Percentiles rank a stretch among this genome's conserved stretches.
These are phyloP conservation scores for Arthroderma uncinatum DNA, from an alignment of 2,329 filamentous ascomycete species.

Conservation along the genomic window DNA sequence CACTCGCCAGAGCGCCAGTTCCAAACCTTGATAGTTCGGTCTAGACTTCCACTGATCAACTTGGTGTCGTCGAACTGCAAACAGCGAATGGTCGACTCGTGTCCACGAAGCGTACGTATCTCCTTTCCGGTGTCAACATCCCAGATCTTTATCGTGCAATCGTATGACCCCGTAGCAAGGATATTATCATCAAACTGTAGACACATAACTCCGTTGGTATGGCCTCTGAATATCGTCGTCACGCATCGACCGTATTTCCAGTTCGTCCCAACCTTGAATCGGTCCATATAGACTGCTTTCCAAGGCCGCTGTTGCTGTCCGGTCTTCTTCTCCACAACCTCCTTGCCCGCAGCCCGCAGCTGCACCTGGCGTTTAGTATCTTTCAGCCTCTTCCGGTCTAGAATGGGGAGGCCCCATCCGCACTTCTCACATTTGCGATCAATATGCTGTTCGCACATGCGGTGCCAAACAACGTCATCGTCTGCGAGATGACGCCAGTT, in stretches of 20 bases:
- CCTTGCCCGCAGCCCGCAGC: conserved; percentile 35
- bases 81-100: conserved; percentile 71
- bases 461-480: conserved; percentile 94
- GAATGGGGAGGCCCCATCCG: conserved; percentile 81
- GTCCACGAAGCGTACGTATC: conserved; percentile 71
- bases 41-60: conserved; percentile 79
- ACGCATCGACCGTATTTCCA: conserved; percentile 93
- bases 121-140: conserved; percentile 79
- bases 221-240: conserved; percentile 71
- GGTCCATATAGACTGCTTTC: conserved; percentile 95
- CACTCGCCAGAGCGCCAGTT: conserved; percentile 90
- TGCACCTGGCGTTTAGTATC: conserved; percentile 81
- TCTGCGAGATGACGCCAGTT: conserved; percentile 86
- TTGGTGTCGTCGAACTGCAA: conserved; percentile 89
- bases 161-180: conserved; percentile 88
- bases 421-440: conserved; percentile 89
- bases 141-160: conserved; percentile 93
- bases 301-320: conserved; percentile 51
- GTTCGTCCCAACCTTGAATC: conserved; percentile 90
- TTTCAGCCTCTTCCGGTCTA: conserved; percentile 78
- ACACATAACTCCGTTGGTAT: conserved; percentile 77
- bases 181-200: conserved; percentile 77
- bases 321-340: not conserved
- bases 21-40: conserved; percentile 84
- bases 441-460: conserved; percentile 96